Evolutionary conservation across 495 filamentous ascomycete genomes (phyloP).

Genomic region (Bryoglossum gracile): DNA sequence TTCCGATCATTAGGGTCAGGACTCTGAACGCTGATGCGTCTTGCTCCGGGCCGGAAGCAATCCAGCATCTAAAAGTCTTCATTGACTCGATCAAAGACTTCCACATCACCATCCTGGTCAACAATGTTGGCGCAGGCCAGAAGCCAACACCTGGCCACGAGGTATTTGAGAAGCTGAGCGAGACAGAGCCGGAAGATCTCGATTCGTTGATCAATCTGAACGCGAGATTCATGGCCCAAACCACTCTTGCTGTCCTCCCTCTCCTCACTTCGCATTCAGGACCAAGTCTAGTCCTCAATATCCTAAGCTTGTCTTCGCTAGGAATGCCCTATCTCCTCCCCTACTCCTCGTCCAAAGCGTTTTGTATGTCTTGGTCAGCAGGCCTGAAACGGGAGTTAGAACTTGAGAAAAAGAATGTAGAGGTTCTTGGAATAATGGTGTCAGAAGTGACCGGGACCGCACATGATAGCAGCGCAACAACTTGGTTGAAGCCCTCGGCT

Average conservation of each 20-base stretch:
- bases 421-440: conserved; percentile 7
- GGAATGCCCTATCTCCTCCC: conserved; percentile 27
- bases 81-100: conserved; percentile 54
- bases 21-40: conserved; percentile 83
- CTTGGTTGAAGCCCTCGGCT: not conserved
- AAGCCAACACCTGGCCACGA: conserved; percentile 11
- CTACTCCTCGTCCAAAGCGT: conserved; percentile 28
- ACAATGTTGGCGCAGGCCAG: conserved; percentile 69
- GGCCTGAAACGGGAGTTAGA: conserved; percentile 23
- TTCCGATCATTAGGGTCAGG: conserved; percentile 52
- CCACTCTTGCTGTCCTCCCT: conserved; percentile 28
- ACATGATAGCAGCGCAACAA: not conserved
- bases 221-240: conserved; percentile 32
- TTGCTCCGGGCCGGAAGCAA: conserved; percentile 48
- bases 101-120: conserved; percentile 81
- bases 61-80: conserved; percentile 62
- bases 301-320: conserved; percentile 25
- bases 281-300: conserved; percentile 24
- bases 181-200: conserved; percentile 23
- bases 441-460: not conserved
- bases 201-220: conserved; percentile 29
- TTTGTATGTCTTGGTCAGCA: conserved; percentile 22
- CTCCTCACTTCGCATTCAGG: conserved; percentile 7
- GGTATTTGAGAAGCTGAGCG: conserved; percentile 19
- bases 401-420: not conserved